Evolutionary conservation across 257 asterid genomes (phyloP).

Genomic region (Datura wrightii): DNA sequence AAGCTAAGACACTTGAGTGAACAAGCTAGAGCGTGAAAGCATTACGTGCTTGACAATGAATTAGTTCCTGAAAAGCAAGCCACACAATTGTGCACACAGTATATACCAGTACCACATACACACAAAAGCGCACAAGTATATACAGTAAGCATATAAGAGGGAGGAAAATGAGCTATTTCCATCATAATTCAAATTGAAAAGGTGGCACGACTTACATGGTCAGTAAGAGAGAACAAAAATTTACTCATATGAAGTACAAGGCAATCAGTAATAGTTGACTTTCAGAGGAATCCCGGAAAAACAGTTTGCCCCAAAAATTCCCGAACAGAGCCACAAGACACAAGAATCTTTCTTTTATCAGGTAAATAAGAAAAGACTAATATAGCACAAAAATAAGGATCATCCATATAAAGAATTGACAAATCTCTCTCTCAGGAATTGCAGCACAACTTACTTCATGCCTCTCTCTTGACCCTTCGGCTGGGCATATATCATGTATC

Average conservation of each 20-base stretch:
- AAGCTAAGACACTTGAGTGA: conserved; percentile 16
- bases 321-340: background rate
- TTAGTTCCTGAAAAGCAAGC: background rate
- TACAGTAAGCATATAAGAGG: conserved; percentile 1
- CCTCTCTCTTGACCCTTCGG: conserved; percentile 76
- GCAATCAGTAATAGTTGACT: background rate
- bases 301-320: conserved; percentile 20
- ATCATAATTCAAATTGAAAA: conserved; percentile 5
- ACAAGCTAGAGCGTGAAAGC: conserved; percentile 1
- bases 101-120: conserved; percentile 1
- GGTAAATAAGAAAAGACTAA: background rate
- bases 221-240: background rate
- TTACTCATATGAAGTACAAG: background rate
- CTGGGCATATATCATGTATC: conserved; percentile 66
- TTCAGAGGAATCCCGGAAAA: background rate
- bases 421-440: background rate
- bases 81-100: background rate
- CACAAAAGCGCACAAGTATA: background rate
- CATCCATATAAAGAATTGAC: background rate
- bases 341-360: conserved; percentile 18
- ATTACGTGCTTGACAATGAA: background rate
- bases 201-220: background rate
- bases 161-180: background rate
- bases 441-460: conserved; percentile 61
- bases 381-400: background rate